Evolutionary conservation across 2,329 filamentous ascomycete genomes (phyloP), one percentile per base, ranked within the genome.

Genomic region (Epichloe baconii): DNA sequence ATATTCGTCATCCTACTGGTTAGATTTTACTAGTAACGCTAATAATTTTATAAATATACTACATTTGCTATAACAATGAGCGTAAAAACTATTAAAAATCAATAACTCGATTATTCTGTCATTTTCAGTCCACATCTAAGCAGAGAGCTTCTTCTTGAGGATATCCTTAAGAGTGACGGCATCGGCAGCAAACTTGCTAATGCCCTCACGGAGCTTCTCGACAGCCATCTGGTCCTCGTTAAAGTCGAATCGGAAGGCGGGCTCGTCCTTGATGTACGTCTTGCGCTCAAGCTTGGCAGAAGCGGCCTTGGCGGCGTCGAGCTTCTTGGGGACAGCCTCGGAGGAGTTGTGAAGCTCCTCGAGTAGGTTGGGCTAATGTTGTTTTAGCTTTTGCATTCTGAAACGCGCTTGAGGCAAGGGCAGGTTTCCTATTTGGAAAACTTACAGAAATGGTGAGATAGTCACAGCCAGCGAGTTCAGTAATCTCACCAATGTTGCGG

Each of bases 141-240:
- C 68, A 51, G 58, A 50, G 62, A 97, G 78, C 87, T 96, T 97
- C 73, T 82, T 72, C 79, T 85, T 85, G 66, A 98, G 79, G 65
- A 95, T 90, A 58, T 81, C 79, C 86, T 97, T 97, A 63, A 98
- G 83, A 54, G 88, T 95, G 59, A 90, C 75, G 60, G 93, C 90
- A 66, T 98, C 93, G 61, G 93, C 93, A 53, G 93, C 91, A 66
- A 98, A 98, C 78, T 96, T 96, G 79, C 88, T 94, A 79, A 98
- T 98, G 74, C 93, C 93, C 76, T 98, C 93, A 56, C 90, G 87
- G 63, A 98, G 83, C 86, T 98, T 98, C 85, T 97, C 90, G 60
- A 95, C 88, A 57, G 88, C 93, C 93, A 98, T 98, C 71, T 91
- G 86, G 67, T 98, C 89, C 80, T 98, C 93, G 80, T 98, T 98